phyloP scores from a whole-genome alignment of 1,284 basidiomycete species.

The Trichosporon faecale region DNA sequence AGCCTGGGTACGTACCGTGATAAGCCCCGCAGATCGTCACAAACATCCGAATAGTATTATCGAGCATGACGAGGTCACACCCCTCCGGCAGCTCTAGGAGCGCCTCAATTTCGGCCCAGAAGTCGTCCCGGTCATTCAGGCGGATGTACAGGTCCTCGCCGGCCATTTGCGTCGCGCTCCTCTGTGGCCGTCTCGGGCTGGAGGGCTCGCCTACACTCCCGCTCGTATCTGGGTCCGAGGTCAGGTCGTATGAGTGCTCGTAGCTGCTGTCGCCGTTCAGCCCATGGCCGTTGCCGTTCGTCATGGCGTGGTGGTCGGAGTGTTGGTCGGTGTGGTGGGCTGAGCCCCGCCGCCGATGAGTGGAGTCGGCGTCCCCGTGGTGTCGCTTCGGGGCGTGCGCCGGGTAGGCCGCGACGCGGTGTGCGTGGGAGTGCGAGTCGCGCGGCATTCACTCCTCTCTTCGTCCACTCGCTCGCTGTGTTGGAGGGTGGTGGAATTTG shows the following conservation, averaged over 20 bases:
- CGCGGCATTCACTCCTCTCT: neutral
- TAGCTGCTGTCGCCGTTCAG: neutral
- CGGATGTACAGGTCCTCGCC: neutral
- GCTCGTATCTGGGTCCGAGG: neutral
- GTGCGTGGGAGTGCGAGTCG: neutral
- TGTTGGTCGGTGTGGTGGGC: no score
- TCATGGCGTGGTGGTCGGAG: no score
- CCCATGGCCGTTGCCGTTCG: no score
- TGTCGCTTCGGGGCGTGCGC: neutral
- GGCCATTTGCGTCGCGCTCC: neutral
- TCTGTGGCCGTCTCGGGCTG: no score
- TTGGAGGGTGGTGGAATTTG: neutral
- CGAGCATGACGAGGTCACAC: conserved; percentile 68
- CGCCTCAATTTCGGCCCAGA: conserved; percentile 71
- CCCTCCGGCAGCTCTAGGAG: conserved; percentile 66
- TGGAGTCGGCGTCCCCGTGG: neutral
- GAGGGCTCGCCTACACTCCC: no score
- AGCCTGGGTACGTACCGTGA: conserved; percentile 63
- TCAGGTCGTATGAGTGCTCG: neutral
- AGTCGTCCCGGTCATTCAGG: neutral
- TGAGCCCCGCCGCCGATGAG: neutral
- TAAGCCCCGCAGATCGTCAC: conserved; percentile 74
- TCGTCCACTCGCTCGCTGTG: neutral
- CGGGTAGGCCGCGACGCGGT: neutral
- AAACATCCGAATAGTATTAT: conserved; percentile 71